Evolutionary conservation across 2,329 filamentous ascomycete species (phyloP), one percentile per base, ranked within the genome.

Genomic region (Sarocladiaceae sp.): DNA sequence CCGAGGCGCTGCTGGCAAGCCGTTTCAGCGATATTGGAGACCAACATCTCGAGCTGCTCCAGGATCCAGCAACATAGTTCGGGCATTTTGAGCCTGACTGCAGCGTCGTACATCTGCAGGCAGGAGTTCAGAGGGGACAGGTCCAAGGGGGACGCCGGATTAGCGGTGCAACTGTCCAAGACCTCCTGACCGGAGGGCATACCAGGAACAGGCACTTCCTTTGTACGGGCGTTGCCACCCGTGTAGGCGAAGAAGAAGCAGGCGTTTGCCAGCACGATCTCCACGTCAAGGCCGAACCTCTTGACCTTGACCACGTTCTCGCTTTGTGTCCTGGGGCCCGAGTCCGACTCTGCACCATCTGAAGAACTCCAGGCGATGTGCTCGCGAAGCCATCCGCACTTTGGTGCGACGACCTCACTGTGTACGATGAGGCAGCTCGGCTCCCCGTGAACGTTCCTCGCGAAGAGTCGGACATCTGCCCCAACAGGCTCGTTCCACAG

Each of bases 241-340:
- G 12, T 29, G 24, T 41, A 41, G n/a, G 37, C 24, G 20, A 41
- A 41, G 23, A 10, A 41, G 24, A 41, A 41, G 37, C 37, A 41
- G 5, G 37, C 21, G 3, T 7, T 18, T 19, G 37, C 37, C n/a
- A 27, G 9, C 9, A 24, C 7, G 19, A 15, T n/a, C 4, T 41
- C 23, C 19, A 41, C 16, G 12, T 41, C 34, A 6, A 39, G 34
- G 26, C 26, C 9, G 13, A 29, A 29, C 26, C 7, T 13, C 26
- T 29, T 29, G 26, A 13, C 9, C 26, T 29, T 13, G 26, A 29
- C 7, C 13, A 13, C 13, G 9, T 29, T 29, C 26, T 29, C 9
- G 9, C 13, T 29, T 13, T 29, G 26, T 13, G 7, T 7, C 26
- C 26, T 29, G 26, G 7, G 26, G n/a, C n/a, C n/a, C n/a, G n/a